Evolutionary conservation across 2,329 filamentous ascomycete species (phyloP).

Genomic region (Colletotrichum agaves): DNA sequence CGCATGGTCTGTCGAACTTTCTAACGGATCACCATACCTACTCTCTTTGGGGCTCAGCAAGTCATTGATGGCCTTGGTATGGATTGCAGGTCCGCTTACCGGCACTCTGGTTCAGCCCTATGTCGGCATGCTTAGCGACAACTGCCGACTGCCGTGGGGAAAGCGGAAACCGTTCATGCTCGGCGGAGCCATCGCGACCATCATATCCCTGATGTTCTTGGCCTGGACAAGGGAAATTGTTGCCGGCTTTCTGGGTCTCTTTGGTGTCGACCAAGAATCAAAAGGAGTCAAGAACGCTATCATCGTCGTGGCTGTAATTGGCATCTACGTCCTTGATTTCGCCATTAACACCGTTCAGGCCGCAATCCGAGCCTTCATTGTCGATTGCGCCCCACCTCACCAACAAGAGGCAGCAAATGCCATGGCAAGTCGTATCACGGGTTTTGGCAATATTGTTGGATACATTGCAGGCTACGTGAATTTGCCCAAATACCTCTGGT

Average conservation of each 20-base stretch:
- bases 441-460: constrained; percentile 89
- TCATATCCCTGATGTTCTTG: constrained; percentile 74
- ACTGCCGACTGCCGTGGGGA: constrained; percentile 78
- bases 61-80: constrained; percentile 83
- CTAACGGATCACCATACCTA: constrained; percentile 88
- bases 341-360: constrained; percentile 98
- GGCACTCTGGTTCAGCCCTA: constrained; percentile 85
- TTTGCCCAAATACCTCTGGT: constrained; percentile 78
- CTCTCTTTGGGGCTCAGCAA: constrained; percentile 85
- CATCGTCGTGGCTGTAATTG: constrained; percentile 83
- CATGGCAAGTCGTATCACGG: constrained; percentile 89
- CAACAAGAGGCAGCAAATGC: constrained; percentile 95
- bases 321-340: constrained; percentile 93
- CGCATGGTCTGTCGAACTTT: constrained; percentile 94
- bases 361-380: constrained; percentile 89
- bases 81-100: constrained; percentile 84
- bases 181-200: constrained; percentile 73
- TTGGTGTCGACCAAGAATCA: constrained; percentile 76
- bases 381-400: constrained; percentile 90
- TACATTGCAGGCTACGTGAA: constrained; percentile 89
- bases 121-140: constrained; percentile 83
- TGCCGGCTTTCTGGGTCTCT: constrained; percentile 72
- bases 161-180: constrained; percentile 87
- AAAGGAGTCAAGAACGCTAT: constrained; percentile 70
- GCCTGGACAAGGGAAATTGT: constrained; percentile 82